phyloP scores from a whole-genome alignment of 164 flowering plant genomes.

The Houttuynia cordata region DNA sequence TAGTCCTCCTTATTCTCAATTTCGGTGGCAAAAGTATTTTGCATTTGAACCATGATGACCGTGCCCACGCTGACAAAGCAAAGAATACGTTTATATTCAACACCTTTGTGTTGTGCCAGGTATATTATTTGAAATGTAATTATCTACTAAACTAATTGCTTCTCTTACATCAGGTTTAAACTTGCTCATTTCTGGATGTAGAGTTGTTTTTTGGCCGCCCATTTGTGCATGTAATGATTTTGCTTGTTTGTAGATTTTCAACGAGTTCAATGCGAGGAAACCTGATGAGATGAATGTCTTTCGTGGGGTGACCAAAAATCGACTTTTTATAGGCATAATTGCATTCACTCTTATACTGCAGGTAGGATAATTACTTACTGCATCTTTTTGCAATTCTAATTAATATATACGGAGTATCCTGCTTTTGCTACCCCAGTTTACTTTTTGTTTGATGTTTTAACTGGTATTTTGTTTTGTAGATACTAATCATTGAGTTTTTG shows the following conservation, averaged over 20 bases:
- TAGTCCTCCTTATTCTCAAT: conserved; percentile 62
- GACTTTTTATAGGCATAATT: conserved; percentile 64
- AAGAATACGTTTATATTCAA: conserved; percentile 87
- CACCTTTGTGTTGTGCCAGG: conserved; percentile 87
- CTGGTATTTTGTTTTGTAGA: conserved; percentile 16
- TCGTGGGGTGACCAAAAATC: conserved; percentile 57
- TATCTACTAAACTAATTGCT: no score
- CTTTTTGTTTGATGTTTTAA: background rate
- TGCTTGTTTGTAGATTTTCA: conserved; percentile 45
- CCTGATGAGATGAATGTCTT: conserved; percentile 81
- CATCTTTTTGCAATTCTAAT: background rate
- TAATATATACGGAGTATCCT: no score
- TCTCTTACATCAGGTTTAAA: no score
- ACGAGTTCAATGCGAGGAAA: conserved; percentile 89
- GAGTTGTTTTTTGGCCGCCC: background rate
- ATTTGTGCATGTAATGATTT: background rate
- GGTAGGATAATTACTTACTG: conserved; percentile 19
- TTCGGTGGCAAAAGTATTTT: conserved; percentile 41
- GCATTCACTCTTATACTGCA: conserved; percentile 59
- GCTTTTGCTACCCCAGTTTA: background rate
- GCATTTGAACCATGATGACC: conserved; percentile 26
- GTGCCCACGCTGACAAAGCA: conserved; percentile 35
- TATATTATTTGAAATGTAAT: conserved; percentile 8
- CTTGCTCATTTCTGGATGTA: no score
- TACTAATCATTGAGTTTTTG: conserved; percentile 58